A percentile compares a stretch with the other conserved stretches of the same genome.
Evolutionary conservation across 305 asterid genomes (phyloP).

Genomic region (Fraxinus baroniana): DNA sequence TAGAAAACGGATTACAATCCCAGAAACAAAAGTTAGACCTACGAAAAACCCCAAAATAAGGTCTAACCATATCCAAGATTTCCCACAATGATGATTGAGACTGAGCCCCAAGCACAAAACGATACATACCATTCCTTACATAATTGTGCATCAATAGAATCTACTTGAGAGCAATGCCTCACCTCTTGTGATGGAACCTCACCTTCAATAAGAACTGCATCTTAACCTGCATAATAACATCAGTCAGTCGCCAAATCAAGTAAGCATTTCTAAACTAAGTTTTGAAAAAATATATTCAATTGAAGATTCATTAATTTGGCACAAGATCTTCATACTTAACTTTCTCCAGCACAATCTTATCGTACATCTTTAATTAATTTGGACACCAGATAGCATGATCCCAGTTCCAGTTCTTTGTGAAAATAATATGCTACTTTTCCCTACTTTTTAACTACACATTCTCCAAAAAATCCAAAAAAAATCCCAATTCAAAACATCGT

Average conservation of each 20-base stretch:
- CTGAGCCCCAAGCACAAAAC: neutral
- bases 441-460: too few relatives aligned
- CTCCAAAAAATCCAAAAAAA: too few relatives aligned
- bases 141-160: neutral
- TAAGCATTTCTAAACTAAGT: neutral
- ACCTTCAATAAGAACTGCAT: constrained; percentile 93
- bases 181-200: constrained; percentile 25
- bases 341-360: neutral
- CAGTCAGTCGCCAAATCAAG: neutral
- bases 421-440: neutral
- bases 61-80: constrained; percentile 25
- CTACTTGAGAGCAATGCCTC: neutral
- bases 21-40: neutral
- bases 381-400: neutral
- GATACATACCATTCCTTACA: constrained; percentile 15
- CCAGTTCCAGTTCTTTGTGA: neutral
- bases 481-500: too few relatives aligned
- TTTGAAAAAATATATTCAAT: neutral
- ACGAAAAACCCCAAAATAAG: constrained; percentile 50
- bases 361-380: neutral
- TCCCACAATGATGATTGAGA: neutral
- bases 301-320: neutral
- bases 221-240: constrained; percentile 60
- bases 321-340: neutral
- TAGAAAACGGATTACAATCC: neutral